Evolutionary conservation across 2,329 filamentous ascomycete genomes (phyloP).

Genomic region (Didymella pomorum): DNA sequence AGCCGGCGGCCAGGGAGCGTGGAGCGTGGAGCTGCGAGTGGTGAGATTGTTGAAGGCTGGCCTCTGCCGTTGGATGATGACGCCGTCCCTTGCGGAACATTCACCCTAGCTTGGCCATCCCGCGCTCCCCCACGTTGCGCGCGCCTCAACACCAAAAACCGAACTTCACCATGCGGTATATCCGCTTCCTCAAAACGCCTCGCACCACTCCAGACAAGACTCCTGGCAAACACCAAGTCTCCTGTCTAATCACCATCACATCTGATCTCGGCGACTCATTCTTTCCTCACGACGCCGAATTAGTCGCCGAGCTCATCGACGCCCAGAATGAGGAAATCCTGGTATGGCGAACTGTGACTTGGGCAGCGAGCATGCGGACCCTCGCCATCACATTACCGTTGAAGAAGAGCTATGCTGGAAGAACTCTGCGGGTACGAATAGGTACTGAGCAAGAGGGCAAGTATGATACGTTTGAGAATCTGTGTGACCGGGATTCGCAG

Average conservation of each 20-base stretch:
- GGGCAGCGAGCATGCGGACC: conserved; percentile 55
- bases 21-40: no score
- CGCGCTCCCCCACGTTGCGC: conserved; percentile 12
- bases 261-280: conserved; percentile 74
- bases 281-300: conserved; percentile 57
- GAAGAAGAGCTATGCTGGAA: conserved; percentile 49
- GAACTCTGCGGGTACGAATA: conserved; percentile 53
- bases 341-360: conserved; percentile 54
- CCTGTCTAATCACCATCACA: conserved; percentile 66
- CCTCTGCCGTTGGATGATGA: conserved; percentile 6
- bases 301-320: conserved; percentile 52
- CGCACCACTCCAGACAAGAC: conserved; percentile 52
- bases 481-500: conserved; percentile 46
- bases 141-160: conserved; percentile 6
- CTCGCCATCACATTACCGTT: conserved; percentile 55
- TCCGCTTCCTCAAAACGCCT: conserved; percentile 74
- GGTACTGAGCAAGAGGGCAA: conserved; percentile 39
- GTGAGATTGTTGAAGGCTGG: conserved; percentile 2
- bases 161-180: conserved; percentile 57
- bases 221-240: conserved; percentile 25
- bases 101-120: conserved; percentile 6
- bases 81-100: conserved; percentile 5
- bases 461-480: conserved; percentile 40
- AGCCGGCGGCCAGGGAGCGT: background rate
- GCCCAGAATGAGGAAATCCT: conserved; percentile 33